These are phyloP conservation scores for Hymenoscyphus scutula DNA, from an alignment of 2,329 filamentous ascomycete genomes.

Conservation along the genomic window DNA sequence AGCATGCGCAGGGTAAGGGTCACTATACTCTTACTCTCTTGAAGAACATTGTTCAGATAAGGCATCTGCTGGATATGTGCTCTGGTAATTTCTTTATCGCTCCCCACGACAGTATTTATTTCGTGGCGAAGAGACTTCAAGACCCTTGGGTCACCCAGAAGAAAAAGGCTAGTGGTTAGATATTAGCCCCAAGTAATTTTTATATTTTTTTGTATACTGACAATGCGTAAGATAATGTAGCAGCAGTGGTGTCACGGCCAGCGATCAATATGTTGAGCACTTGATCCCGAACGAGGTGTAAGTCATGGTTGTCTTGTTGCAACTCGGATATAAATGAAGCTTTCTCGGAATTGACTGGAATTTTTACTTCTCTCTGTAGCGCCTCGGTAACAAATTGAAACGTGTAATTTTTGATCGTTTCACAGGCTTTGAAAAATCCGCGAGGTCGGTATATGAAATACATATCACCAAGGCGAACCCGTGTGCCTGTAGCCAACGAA, in stretches of 20 bases:
- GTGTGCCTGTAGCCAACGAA: background rate
- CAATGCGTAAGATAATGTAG: slow-evolving; percentile 35
- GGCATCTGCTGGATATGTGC: slow-evolving; percentile 3
- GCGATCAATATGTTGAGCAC: slow-evolving; percentile 31
- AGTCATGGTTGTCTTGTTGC: background rate
- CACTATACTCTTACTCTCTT: slow-evolving; percentile 11
- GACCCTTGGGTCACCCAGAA: background rate
- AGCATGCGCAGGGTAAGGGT: background rate
- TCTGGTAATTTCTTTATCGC: background rate
- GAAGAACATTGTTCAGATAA: slow-evolving; percentile 1
- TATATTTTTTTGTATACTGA: slow-evolving; percentile 4
- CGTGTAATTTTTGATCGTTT: background rate
- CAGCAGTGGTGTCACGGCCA: slow-evolving; percentile 15
- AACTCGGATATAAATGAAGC: background rate
- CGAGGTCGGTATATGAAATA: background rate
- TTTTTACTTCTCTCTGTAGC: background rate
- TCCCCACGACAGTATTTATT: background rate
- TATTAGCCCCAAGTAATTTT: background rate
- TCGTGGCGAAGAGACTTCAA: background rate
- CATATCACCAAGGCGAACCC: background rate
- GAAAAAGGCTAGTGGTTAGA: background rate
- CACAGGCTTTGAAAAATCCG: background rate
- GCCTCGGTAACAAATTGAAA: background rate
- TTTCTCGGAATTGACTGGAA: background rate
- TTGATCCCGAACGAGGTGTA: slow-evolving; percentile 31